Base-by-base conservation (phyloP, 116 monocot species). In the Posidonia oceanica region DNA sequence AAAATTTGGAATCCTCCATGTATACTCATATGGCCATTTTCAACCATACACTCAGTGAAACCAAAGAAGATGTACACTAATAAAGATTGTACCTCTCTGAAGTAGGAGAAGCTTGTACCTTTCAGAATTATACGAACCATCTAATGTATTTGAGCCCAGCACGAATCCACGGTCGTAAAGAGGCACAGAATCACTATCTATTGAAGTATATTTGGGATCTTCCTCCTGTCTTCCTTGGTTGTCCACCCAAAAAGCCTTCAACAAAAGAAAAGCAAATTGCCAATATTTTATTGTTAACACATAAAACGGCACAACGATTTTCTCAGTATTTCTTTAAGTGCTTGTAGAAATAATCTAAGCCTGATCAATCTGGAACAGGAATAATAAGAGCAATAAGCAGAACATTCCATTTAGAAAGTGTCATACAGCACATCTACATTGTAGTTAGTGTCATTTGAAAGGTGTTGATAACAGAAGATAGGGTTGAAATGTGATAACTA, bases 221-320 rank as follows among this genome's bases (percentile, higher is more conserved):
- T 83, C 83, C 37, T 81, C 81, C 37, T 79, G 80, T 73, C 74
- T 88, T 67, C 78, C 72, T 75, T 82, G 85, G 68, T 78, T 90
- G 72, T 93, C 98, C 48, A 93, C 55, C 84, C 93, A 93, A 79
- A 90, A 98, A 69, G 98, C 79, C 97, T 97, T 64, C 63, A 80
- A 55, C 29, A n/a, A 36, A 58, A 17, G 11, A 52, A 74, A 57
- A 67, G 29, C 54, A 20, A 71, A 40, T 61, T n/a, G 29, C 29
- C 29, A 29, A 29, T 29, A 29, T 29, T 29, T 29, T 29, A 29
- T 48, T 48, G 7, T 7, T 0, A 48, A 48, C 7, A 48, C 48
- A 10, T 48, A 12, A 48, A 48, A 48, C 8, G 12, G 48, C 12
- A 12, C 48, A 48, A 48, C 48, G 12, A 8, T 8, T 48, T 48